Evolutionary conservation across 2,329 filamentous ascomycete genomes (phyloP), one percentile per base, ranked within the genome.

Genomic region (Cercospora beticola): DNA sequence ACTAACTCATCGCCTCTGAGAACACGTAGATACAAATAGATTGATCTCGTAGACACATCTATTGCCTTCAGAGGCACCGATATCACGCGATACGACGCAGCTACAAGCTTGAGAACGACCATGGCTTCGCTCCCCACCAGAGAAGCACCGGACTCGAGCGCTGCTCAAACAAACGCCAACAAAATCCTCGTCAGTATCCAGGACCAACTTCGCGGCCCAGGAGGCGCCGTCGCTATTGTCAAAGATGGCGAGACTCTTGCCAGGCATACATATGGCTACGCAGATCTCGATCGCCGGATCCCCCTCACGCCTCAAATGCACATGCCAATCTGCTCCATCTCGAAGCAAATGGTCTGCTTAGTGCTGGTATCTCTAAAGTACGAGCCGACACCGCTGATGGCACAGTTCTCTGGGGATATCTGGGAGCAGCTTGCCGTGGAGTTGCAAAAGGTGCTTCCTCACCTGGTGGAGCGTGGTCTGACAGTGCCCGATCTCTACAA

Each of bases 251-350:
- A 82, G 49, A 70, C 82, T 26, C 67, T 81, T 43, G 78, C 76
- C 23, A 74, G 81, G 58, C 78, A 78, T 3, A 74, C 77, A 46
- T 84, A 82, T 81, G 82, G 82, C 40, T 83, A 79, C 62, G 81
- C 82, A 21, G 77, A 84, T 72, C 65, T 83, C 21, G 76, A 81
- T n/a, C 60, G 70, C 8, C 77, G 78, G 5, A 78, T 80, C 23
- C 77, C 76, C 5, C 76, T 84, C 70, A 78, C 75, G 0, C 52
- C 78, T 4, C 67, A 78, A 4, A 83, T 78, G 0, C 75, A 77
- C 9, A 70, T 84, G 21, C 82, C 82, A 10, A 83, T 84, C 66
- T 84, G 82, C 70, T 83, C 82, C 5, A 84, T 83, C 68, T 79
- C 81, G 2, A 84, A 84, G 71, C 82, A 84, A 63, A 81, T 83